Evolutionary conservation across 495 filamentous ascomycete species (phyloP), one percentile per base, ranked within the genome.

Genomic region (Halenospora varia): DNA sequence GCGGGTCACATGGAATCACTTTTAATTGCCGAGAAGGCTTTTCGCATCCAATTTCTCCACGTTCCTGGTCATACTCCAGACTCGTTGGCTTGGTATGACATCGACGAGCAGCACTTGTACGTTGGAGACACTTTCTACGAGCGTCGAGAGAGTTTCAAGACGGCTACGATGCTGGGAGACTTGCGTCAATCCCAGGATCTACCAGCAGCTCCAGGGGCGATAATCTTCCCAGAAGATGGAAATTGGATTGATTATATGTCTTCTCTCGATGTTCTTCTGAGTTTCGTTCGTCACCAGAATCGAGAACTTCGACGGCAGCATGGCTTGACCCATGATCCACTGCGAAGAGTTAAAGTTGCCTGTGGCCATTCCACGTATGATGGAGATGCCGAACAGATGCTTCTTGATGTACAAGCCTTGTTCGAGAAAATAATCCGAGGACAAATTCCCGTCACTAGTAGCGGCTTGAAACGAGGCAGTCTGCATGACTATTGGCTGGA

Each of bases 31-130:
- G 35, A 9, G 0, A 9, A 4, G 8, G 23, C 48, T 17, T 56
- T 73, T 20, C 53, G 59, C 10, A 52, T 75, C 25, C 66, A 67
- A 48, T 69, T 75, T 17, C 55, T 76, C 17, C 71, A 76, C 24
- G 70, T 71, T 1, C 70, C 71, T 8, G 73, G 73, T 51, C 73
- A 75, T 56, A 76, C 73, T 3, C 73, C 72, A 3, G 73, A 73
- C 56, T 68, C 70, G n/a, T 48, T 75, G 0, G 71, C 72, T 10
- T 73, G 66, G 63, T 76, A 71, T 41, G 73, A 76, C 50, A 42
- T 64, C 39, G 60, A 64, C 6, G 71, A 73, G 42, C 69, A 65
- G 44, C 62, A 68, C 44, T 59, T 76, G 0, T 76, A 71, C 49
- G 69, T 72, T 25, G 72, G 73, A n/a, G 73, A 76, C 42, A 65